phyloP scores from a whole-genome alignment of 2,329 filamentous ascomycete species.

The Alternaria angustiovoidea region DNA sequence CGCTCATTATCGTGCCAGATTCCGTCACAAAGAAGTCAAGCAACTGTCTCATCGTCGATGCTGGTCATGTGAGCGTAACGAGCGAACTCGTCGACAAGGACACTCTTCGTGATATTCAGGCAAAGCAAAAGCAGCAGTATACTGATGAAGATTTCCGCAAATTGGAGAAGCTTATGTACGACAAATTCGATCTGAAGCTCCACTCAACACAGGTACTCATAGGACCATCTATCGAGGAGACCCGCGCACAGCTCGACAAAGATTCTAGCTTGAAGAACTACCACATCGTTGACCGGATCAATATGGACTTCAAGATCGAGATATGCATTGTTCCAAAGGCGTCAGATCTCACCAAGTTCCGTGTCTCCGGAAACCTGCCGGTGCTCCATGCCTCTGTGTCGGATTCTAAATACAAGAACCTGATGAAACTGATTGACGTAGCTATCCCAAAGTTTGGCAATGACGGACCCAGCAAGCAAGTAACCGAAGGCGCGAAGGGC shows the following conservation, averaged over 20 bases:
- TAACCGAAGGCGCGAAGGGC: conserved; percentile 45
- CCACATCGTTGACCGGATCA: conserved; percentile 96
- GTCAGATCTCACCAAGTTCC: conserved; percentile 88
- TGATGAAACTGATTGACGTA: conserved; percentile 96
- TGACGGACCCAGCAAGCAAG: conserved; percentile 51
- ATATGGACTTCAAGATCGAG: conserved; percentile 96
- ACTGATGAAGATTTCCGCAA: conserved; percentile 87
- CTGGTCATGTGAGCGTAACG: conserved; percentile 92
- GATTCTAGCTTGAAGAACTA: conserved; percentile 74
- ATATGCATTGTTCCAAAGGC: conserved; percentile 96
- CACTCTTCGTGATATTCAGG: conserved; percentile 88
- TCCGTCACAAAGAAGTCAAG: conserved; percentile 83
- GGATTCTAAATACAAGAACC: conserved; percentile 93
- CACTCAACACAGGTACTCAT: conserved; percentile 96
- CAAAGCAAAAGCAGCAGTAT: conserved; percentile 86
- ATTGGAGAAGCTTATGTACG: conserved; percentile 94
- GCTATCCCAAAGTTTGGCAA: conserved; percentile 84
- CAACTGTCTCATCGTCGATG: conserved; percentile 92
- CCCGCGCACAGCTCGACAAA: conserved; percentile 79
- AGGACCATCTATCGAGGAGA: conserved; percentile 89
- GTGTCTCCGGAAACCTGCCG: conserved; percentile 89
- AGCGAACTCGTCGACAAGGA: conserved; percentile 92
- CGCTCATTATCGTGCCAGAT: conserved; percentile 94
- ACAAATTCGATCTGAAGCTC: conserved; percentile 92
- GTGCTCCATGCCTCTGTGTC: conserved; percentile 91